Base-by-base conservation (phyloP, 352 stramenopile species). In the Globisporangium nunn region DNA sequence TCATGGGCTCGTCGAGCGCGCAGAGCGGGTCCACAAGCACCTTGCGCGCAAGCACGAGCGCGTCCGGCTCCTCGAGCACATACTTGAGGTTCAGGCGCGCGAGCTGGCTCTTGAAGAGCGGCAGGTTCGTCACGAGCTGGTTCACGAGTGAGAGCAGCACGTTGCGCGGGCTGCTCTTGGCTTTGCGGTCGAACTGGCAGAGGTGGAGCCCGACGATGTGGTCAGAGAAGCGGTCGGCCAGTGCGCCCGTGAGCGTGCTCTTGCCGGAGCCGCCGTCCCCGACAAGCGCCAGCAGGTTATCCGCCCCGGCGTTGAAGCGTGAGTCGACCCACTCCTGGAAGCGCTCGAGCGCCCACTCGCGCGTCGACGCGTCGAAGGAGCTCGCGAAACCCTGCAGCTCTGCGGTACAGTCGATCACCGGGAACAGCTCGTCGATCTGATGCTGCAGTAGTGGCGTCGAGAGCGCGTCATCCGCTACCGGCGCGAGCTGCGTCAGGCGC, bases 391-490 rank as follows among this genome's bases (percentile, higher is more conserved):
- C 54, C 11, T 74, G 58, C 5, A 88, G 63, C 18, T 89, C 80
- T 1, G 64, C 65, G 7, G 71, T 73, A 39, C 62, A 81, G 66
- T 91, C 82, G n/a, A 93, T 68, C 11, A 88, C 64, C 31, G 82
- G 82, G 66, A 93, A 93, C 63, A 91, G 71, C n/a, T 91, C 76
- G 62, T 89, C 79, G 56, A 93, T 87, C 56, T 91, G 76, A 53
- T 86, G 69, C 45, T 79, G 58, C n/a, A 61, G 56, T 31, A 93
- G 58, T 8, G 82, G 82, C 28, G 67, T 85, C 17, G 80, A 91
- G 35, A 93, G 65, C 45, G 72, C 77, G 30, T 74, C 72, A 58
- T 93, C 82, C 1, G 77, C 80, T 2, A 93, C 77, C 0, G 82
- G 79, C 3, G 75, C 78, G 35, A 90, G 53, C 51, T 87, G 75